These are phyloP conservation scores for Vaccinium vitisidaea DNA, from an alignment of 148 eudicot genomes.

Conservation along the genomic window DNA sequence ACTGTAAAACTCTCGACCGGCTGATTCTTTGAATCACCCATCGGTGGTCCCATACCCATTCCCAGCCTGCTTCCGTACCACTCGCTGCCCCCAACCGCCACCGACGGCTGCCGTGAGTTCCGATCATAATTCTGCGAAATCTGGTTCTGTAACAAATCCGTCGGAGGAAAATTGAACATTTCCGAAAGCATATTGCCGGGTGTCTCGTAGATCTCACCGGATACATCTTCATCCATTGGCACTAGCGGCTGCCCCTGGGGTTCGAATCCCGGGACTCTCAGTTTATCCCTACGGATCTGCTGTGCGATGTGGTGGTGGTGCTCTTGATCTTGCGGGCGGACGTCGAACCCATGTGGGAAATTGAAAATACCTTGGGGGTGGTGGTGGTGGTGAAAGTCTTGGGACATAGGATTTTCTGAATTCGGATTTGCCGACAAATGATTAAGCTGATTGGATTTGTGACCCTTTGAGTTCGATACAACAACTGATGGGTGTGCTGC, in stretches of 20 bases:
- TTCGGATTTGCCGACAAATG: neutral
- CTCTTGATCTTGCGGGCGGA: constrained; percentile 27
- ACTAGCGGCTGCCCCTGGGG: constrained; percentile 24
- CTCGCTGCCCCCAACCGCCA: constrained; percentile 11
- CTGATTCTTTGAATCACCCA: constrained; percentile 9
- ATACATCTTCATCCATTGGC: constrained; percentile 26
- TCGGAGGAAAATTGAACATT: constrained; percentile 46
- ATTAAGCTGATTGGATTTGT: neutral
- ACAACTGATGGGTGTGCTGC: constrained; percentile 10
- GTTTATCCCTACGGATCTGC: constrained; percentile 50
- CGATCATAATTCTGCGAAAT: constrained; percentile 27
- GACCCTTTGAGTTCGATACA: constrained; percentile 16
- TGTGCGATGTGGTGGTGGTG: constrained; percentile 29
- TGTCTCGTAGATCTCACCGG: constrained; percentile 28
- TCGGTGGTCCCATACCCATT: constrained; percentile 16
- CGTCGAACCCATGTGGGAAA: constrained; percentile 50
- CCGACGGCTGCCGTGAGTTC: neutral
- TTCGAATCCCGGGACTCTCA: constrained; percentile 38
- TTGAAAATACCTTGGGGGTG: constrained; percentile 43
- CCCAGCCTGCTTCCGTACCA: constrained; percentile 39
- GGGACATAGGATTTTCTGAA: constrained; percentile 62
- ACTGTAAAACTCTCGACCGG: neutral
- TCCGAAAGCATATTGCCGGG: constrained; percentile 56
- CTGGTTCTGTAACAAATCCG: constrained; percentile 43
- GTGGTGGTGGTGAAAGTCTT: constrained; percentile 40